Base-by-base conservation (phyloP, 495 filamentous ascomycete species). In the Penicillium salamii region DNA sequence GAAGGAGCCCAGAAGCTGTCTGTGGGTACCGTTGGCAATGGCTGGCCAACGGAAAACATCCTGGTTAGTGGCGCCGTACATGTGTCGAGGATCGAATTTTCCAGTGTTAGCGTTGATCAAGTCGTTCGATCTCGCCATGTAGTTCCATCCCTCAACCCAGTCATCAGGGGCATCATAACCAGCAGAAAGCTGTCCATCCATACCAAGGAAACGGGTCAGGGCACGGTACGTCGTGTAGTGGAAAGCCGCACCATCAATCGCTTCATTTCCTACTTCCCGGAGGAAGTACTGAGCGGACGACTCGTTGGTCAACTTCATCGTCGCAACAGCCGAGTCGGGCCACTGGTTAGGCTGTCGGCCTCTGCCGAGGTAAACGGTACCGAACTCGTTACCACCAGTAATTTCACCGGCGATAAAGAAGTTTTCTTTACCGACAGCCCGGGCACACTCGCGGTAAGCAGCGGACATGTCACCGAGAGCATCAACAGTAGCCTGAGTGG, bases 1-100 rank as follows among this genome's bases (percentile, higher is more conserved):
- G 52, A 84, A 88, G 5, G 76, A 63, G 7, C 71, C 86, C 0
- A 89, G 70, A 3, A 88, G 61, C 65, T 78, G 74, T 40, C 81
- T 72, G 54, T 86, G 72, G 0, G 78, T 76, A 18, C 86, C 76
- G 69, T 18, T 75, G 59, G 47, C 28, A 23, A 89, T 74, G 1
- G 81, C 74, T n/a, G 86, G 85, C 86, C 86, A 89, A 13, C 85
- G 78, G 66, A 89, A 86, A 3, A 89, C 83, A 59, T 89, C 85
- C 66, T 89, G 85, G 58, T 88, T 88, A 8, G 82, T 84, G 3
- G 72, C 73, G 18, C 85, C 85, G 51, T 76, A 88, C 73, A 88
- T 78, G 55, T 89, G 85, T 18, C 85, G 75, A 4, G 85, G 85
- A 53, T 88, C 85, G 46, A 87, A 87, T 49, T 75, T 63, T 29